Evolutionary conservation across 345 rosid genomes (phyloP).

Genomic region (Mangifera indica): DNA sequence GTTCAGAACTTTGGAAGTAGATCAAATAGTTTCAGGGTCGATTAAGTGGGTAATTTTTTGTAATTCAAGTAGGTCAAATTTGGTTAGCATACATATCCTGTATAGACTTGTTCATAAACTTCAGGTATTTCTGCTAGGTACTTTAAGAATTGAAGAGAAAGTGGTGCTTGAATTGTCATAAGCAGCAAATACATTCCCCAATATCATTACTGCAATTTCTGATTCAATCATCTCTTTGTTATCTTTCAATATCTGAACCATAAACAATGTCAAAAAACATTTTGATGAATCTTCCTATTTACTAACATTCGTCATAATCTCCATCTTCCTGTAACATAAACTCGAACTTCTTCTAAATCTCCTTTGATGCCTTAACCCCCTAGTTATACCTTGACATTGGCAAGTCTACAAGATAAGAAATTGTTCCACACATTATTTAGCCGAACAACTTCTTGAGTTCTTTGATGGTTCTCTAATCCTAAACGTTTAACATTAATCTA

Average conservation of each 20-base stretch:
- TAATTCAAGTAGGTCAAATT: neutral
- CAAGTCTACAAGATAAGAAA: slow-evolving; percentile 9
- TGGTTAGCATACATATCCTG: neutral
- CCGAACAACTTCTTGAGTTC: neutral
- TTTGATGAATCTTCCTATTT: neutral
- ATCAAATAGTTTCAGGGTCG: neutral
- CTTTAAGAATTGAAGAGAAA: neutral
- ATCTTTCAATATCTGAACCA: no score
- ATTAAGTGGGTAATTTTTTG: neutral
- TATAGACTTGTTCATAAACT: neutral
- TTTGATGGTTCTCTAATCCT: slow-evolving; percentile 2
- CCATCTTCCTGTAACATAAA: neutral
- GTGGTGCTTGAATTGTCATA: slow-evolving; percentile 1
- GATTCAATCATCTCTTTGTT: neutral
- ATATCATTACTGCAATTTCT: neutral
- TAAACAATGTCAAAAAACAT: neutral
- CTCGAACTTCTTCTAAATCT: neutral
- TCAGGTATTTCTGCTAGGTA: neutral
- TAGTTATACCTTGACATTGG: slow-evolving; percentile 12
- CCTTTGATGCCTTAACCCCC: neutral
- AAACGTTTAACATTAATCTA: slow-evolving; percentile 8
- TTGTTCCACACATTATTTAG: neutral
- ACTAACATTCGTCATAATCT: slow-evolving; percentile 5
- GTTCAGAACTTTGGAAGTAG: neutral
- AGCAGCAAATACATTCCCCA: neutral